Base-by-base conservation (phyloP, 2,329 filamentous ascomycete genomes). In the Neurospora crassa region DNA sequence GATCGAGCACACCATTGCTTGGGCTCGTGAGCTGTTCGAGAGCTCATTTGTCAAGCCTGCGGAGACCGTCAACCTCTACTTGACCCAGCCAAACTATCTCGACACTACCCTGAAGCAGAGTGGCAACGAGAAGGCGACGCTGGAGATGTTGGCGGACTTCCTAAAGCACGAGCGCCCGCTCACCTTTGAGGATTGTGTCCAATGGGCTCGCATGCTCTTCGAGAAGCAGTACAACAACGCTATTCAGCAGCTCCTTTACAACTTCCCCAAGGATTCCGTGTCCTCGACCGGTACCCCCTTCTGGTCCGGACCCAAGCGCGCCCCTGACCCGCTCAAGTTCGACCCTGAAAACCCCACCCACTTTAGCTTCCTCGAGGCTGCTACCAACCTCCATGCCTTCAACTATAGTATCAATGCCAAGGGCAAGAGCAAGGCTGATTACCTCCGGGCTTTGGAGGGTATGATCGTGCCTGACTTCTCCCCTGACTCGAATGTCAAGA, bases 1-100 rank as follows among this genome's bases (percentile, higher is more conserved):
- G 78, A 99, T 99, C 77, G 94, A 99, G 83, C 96, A 99, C 82
- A 98, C 96, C 0, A 99, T 99, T 80, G 96, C 96, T 2, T 99
- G 96, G 96, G 91, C 94, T 47, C 93, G 96, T 78, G 96, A 98
- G 80, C 88, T 97, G 75, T 99, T 99, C 82, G 94, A 98, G 83
- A 91, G 90, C 40, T 93, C 91, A 76, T 99, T 98, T 77, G 94
- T 97, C 76, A 96, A 95, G 76, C 94, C 94, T 41, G 92, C 96
- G 0, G 94, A 98, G 82, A 92, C 94, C 43, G 95, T 96, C 79
- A 99, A 99, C 80, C 86, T 97, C 72, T 97, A 99, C 80, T 86
- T 99, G 75, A 92, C 91, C 1, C 92, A 97, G 81, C 90, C 95
- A 41, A 93, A 97, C 81, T 99, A 97, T 79, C 87, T 99, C 18